Base-by-base conservation (phyloP, 2,329 filamentous ascomycete species). In the Fusarium miscanthi region DNA sequence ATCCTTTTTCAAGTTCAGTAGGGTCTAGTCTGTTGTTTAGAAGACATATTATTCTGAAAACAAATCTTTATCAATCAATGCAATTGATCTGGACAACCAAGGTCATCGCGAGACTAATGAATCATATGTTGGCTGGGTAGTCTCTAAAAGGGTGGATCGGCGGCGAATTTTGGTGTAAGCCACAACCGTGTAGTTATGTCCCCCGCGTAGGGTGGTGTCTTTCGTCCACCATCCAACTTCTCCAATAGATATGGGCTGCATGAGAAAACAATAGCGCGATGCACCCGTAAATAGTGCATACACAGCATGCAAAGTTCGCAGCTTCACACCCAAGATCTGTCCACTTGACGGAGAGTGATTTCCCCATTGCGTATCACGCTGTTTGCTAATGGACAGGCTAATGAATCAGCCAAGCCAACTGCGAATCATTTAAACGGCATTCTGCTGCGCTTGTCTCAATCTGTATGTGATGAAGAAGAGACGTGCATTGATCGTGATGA, bases 191-290 rank as follows among this genome's bases (percentile, higher is more conserved):
- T 33, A 23, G 31, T 31, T 3, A 30, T 30, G 27, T 5, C 43
- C 45, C 46, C 46, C 46, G 11, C 30, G 30, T 30, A 49, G 46
- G 31, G 46, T 33, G 16, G 17, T 9, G 27, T 57, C 25, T 33
- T 21, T 19, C 27, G 21, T 35, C 37, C n/a, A 37, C 30, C 33
- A 66, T 12, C 23, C 31, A 43, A 31, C 19, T 33, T 43, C 52
- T 46, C 42, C 38, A 27, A 35, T 23, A 33, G 19, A n/a, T 68
- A 33, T 60, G 69, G 64, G 65, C 46, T 73, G 60, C 66, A 62
- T 25, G n/a, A 40, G 14, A 43, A 69, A 25, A 27, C 42, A 59
- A 58, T 51, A 62, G 43, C 49, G 65, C 40, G 31, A 45, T 66
- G 35, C 69, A 33, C 56, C 27, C 33, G 17, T 9, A 35, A 31